phyloP scores from a whole-genome alignment of 2,329 filamentous ascomycete species.

The Zymoseptoria ardabiliae region DNA sequence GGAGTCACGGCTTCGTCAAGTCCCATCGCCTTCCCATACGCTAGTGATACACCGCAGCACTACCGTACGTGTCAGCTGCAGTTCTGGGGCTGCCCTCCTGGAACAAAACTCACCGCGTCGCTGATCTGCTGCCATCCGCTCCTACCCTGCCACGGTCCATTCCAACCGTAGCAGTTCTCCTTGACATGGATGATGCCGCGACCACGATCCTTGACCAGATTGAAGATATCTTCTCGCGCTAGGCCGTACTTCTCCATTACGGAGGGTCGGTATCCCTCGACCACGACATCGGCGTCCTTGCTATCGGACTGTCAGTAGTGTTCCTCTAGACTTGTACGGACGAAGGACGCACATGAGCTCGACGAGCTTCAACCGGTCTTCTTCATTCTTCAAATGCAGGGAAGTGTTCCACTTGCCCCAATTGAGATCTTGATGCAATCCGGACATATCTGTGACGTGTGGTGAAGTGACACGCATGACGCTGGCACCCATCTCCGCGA shows the following conservation, averaged over 20 bases:
- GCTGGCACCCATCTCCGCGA: slow-evolving; percentile 69
- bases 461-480: slow-evolving; percentile 66
- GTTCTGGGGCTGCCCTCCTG: neutral
- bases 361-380: slow-evolving; percentile 34
- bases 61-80: neutral
- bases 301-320: neutral
- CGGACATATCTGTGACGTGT: slow-evolving; percentile 51
- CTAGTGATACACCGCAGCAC: slow-evolving; percentile 10
- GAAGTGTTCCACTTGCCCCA: slow-evolving; percentile 45
- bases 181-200: slow-evolving; percentile 42
- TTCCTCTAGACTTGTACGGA: neutral
- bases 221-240: slow-evolving; percentile 34
- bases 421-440: slow-evolving; percentile 41
- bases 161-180: slow-evolving; percentile 50
- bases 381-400: slow-evolving; percentile 38
- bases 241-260: slow-evolving; percentile 44
- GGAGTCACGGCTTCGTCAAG: slow-evolving; percentile 19
- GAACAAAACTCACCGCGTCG: slow-evolving; percentile 32
- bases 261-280: slow-evolving; percentile 45
- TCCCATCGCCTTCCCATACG: slow-evolving; percentile 12
- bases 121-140: slow-evolving; percentile 50
- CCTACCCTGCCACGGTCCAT: slow-evolving; percentile 41
- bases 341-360: slow-evolving; percentile 30
- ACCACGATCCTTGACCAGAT: slow-evolving; percentile 35
- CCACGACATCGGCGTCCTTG: slow-evolving; percentile 43